A percentile compares a stretch with the other conserved stretches of the same genome.
Evolutionary conservation across 768 basidiomycete species (phyloP).

Genomic region (Chalciporus chontae): DNA sequence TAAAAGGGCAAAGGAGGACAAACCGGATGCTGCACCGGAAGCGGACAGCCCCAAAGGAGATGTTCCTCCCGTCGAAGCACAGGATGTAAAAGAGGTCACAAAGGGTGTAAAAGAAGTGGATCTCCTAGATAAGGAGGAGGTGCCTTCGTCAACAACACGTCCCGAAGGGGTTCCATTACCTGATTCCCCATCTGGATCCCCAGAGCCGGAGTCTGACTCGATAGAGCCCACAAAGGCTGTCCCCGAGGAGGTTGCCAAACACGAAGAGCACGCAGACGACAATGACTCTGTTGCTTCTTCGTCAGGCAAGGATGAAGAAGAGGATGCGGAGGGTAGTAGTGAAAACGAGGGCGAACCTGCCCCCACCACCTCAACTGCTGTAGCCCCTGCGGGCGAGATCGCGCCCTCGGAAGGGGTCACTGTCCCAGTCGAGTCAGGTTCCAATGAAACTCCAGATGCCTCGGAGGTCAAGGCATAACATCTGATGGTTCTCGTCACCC

Average conservation of each 20-base stretch:
- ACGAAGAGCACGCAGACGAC: constrained; percentile 13
- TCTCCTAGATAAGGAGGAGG: constrained; percentile 40
- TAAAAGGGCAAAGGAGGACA: constrained; percentile 34
- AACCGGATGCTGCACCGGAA: constrained; percentile 23
- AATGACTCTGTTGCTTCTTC: constrained; percentile 26
- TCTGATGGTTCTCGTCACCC: not conserved
- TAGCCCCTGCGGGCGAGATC: constrained; percentile 4
- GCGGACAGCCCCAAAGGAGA: constrained; percentile 9
- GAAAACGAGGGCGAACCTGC: constrained; percentile 3
- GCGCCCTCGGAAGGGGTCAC: constrained; percentile 3
- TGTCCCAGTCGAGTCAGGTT: constrained; percentile 2
- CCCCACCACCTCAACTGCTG: not conserved
- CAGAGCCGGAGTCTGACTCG: constrained; percentile 13
- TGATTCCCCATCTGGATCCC: constrained; percentile 32
- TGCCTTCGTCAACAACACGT: constrained; percentile 9
- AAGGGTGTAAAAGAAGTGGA: constrained; percentile 68
- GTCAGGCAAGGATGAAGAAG: constrained; percentile 3
- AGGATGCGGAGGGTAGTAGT: not conserved
- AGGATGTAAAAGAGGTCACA: constrained; percentile 67
- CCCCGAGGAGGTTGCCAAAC: constrained; percentile 11
- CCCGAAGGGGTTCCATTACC: constrained; percentile 38
- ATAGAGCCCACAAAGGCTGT: constrained; percentile 3
- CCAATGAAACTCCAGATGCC: constrained; percentile 13
- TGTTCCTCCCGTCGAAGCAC: constrained; percentile 29
- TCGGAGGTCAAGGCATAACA: constrained; percentile 19